Base-by-base conservation (phyloP, 352 stramenopile species). In the Globisporangium yorkense region DNA sequence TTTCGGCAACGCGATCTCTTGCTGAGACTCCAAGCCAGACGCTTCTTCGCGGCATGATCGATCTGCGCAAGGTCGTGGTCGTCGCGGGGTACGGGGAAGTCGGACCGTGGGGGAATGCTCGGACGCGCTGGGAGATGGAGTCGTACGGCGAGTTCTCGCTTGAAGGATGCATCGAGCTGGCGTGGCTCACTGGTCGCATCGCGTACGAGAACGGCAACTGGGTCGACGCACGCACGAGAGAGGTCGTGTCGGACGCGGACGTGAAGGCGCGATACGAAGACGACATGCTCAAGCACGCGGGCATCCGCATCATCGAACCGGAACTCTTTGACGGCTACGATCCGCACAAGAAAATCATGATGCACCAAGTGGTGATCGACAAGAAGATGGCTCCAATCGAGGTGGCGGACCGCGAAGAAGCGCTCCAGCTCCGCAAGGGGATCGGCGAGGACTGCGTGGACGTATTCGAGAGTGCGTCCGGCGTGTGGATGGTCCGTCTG, bases 91-190 rank as follows among this genome's bases (percentile, higher is more conserved):
- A 90, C 55, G 87, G 87, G 39, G 87, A 96, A 66, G 82, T 96
- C 20, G 83, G 87, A 46, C 87, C 87, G 45, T 96, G 79, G 76
- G 87, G 87, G 31, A 95, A 88, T 56, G 74, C 84, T 16, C 86
- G 86, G 27, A 94, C 86, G 27, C 81, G 84, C 7, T 96, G 87
- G 87, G 87, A 96, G 70, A 96, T 96, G 81, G 87, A 96, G 63
- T 91, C 82, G 52, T 95, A 77, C 65, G 87, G 87, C 47, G 75
- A 93, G 62, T 94, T 96, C 61, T 96, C 87, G 29, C 61, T 96
- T 15, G 86, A 96, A 82, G 87, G 87, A 20, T 89, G 81, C 58
- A 90, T 96, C 51, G 87, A 96, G 57, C 53, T 96, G 10, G 87
- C 86, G 16, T 96, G 86, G 87, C 48, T 95, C 20, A 91, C 83